phyloP scores from a whole-genome alignment of 495 filamentous ascomycete species.

The Hapsidospora chrysogenum region DNA sequence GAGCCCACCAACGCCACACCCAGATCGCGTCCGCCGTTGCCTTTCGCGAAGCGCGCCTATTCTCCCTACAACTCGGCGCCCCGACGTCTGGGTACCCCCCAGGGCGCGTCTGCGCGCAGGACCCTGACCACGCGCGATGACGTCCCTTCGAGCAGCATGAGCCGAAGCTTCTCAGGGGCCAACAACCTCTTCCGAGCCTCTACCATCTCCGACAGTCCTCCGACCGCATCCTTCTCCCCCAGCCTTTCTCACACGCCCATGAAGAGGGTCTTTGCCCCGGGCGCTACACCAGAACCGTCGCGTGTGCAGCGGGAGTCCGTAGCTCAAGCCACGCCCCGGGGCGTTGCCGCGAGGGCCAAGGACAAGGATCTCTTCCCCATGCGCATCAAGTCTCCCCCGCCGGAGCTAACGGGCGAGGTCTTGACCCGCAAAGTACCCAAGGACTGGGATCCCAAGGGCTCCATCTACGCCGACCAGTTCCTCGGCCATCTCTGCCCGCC shows the following conservation, averaged over 20 bases:
- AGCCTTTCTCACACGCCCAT: slow-evolving; percentile 11
- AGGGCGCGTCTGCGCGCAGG: slow-evolving; percentile 1
- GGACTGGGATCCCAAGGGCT: slow-evolving; percentile 19
- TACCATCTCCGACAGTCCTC: slow-evolving; percentile 10
- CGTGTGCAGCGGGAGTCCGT: slow-evolving; percentile 10
- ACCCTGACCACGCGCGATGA: slow-evolving; percentile 2
- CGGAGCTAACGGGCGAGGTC: slow-evolving; percentile 26
- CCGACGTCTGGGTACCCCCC: slow-evolving; percentile 1
- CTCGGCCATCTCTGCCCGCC: slow-evolving; percentile 28
- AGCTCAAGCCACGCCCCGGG: slow-evolving; percentile 13
- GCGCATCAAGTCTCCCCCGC: slow-evolving; percentile 27
- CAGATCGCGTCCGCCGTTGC: slow-evolving; percentile 2
- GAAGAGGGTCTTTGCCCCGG: slow-evolving; percentile 19
- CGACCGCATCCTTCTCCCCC: slow-evolving; percentile 18
- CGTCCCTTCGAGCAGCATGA: not conserved
- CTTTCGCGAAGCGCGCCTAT: slow-evolving; percentile 5
- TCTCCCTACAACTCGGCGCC: not conserved
- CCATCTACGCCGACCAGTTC: slow-evolving; percentile 33
- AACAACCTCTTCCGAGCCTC: slow-evolving; percentile 25
- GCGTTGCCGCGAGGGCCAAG: slow-evolving; percentile 14
- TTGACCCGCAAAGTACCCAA: slow-evolving; percentile 25
- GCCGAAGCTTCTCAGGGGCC: slow-evolving; percentile 2
- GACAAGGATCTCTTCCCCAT: slow-evolving; percentile 27
- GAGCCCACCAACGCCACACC: slow-evolving; percentile 1
- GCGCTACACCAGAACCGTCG: slow-evolving; percentile 10